These are phyloP conservation scores for Phytophthora multivora DNA, from an alignment of 352 stramenopile genomes.

Conservation along the genomic window DNA sequence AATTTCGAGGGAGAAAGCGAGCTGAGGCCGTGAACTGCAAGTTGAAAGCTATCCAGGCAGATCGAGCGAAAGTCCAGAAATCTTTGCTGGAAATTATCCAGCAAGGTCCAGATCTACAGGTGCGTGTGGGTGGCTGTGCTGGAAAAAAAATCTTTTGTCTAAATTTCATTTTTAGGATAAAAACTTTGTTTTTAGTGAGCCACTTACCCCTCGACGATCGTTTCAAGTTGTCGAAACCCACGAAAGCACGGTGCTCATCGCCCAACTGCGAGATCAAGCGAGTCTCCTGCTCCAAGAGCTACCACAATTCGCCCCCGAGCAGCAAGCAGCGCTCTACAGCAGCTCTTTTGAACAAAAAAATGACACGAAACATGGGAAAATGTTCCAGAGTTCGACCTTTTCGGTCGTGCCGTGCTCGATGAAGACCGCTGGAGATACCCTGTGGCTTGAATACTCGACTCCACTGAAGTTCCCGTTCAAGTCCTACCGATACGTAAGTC, in stretches of 20 bases:
- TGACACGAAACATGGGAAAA: conserved; percentile 12
- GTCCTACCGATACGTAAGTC: conserved; percentile 14
- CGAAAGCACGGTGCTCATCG: conserved; percentile 2
- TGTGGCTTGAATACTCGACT: conserved; percentile 15
- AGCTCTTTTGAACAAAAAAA: conserved; percentile 5
- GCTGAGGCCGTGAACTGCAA: conserved; percentile 2
- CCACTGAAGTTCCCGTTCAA: conserved; percentile 15
- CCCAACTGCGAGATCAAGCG: conserved; percentile 2
- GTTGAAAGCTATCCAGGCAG: conserved; percentile 1
- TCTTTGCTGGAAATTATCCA: conserved; percentile 5
- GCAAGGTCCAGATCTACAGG: neutral
- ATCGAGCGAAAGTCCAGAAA: conserved; percentile 5
- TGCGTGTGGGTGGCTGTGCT: neutral
- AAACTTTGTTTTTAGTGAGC: neutral
- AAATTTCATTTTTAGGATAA: neutral
- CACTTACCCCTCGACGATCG: neutral
- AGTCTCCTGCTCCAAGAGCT: neutral
- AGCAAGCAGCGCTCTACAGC: neutral
- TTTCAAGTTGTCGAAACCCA: neutral
- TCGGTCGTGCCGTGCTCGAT: conserved; percentile 15
- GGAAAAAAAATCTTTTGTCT: neutral
- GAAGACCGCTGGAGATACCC: conserved; percentile 1
- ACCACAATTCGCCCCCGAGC: neutral
- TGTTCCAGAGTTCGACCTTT: conserved; percentile 14
- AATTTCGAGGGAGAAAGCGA: conserved; percentile 1